phyloP scores from a whole-genome alignment of 768 basidiomycete species.

The Agaricus subrufescens region DNA sequence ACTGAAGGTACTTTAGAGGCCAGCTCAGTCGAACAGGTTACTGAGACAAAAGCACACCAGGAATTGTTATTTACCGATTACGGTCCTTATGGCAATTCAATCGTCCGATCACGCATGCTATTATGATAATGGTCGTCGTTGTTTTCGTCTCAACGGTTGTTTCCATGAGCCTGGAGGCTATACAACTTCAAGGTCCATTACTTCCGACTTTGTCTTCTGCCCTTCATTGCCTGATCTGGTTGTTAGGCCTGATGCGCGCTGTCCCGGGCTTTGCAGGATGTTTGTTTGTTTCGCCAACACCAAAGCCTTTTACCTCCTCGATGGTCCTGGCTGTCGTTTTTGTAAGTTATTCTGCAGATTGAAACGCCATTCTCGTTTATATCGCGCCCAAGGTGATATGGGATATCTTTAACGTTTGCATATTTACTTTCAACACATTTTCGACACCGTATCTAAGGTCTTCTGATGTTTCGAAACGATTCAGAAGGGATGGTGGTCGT shows the following conservation, averaged over 20 bases:
- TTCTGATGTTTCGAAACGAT: neutral
- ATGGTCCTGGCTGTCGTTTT: neutral
- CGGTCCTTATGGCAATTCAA: neutral
- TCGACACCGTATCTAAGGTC: neutral
- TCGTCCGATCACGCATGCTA: neutral
- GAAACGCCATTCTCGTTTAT: neutral
- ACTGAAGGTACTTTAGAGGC: neutral
- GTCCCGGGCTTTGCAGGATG: neutral
- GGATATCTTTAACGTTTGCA: neutral
- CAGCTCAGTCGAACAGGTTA: neutral
- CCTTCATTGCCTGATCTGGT: neutral
- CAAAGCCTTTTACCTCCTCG: neutral
- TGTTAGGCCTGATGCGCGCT: neutral
- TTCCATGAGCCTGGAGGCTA: neutral
- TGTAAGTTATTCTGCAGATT: neutral
- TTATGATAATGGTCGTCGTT: neutral
- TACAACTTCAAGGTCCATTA: neutral
- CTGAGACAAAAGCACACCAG: neutral
- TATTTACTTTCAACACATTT: neutral
- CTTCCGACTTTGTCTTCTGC: neutral
- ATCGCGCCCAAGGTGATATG: neutral
- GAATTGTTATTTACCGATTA: constrained; percentile 1
- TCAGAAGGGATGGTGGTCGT: neutral
- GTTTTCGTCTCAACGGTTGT: neutral
- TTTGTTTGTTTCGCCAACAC: neutral